Evolutionary conservation across 495 filamentous ascomycete genomes (phyloP), one percentile per base, ranked within the genome.

Genomic region (Usnea hakonensis): DNA sequence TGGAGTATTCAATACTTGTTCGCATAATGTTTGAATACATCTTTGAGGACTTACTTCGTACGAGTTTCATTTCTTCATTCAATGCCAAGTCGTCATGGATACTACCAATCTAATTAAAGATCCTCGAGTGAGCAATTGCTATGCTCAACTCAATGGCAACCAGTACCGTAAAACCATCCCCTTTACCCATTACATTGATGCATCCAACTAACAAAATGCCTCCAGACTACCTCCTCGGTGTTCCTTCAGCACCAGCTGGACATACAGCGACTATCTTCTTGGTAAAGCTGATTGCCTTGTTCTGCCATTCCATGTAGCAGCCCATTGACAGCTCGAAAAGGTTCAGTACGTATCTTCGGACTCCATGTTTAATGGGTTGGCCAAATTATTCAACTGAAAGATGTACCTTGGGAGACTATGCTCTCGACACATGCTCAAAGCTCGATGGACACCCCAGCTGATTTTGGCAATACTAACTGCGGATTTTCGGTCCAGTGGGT

Each of bases 191-290:
- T 44, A 21, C 35, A 17, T 10, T 35, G 13, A 48, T 21, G 17
- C 35, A 37, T 30, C 28, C 14, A 26, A 57, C 37, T 56, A 30
- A 56, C 48, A 13, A 43, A 41, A 19, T 3, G 5, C 11, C 17
- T 35, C 21, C 53, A 82, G 79, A 83, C 68, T 94, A 92, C 69
- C 77, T 91, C 37, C 76, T 87, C 64, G 85, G 81, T 55, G 78
- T 81, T 61, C 87, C 87, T 0, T 69, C 75, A 35, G 69, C 70
- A n/a, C 69, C 75, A 35, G 69, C 70, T 19, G 79, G 76, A 38
- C 70, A 74, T 36, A 73, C 69, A 65, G 83, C 74, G 32, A 92
- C 88, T 2, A 79, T 89, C 33, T 80, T 94, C 63, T 79, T 90
- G 72, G 85, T 87, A 66, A 63, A 75, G 55, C n/a, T 37, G 48